phyloP scores from a whole-genome alignment of 75 land plant genomes.

The Sequoiadendron giganteum region DNA sequence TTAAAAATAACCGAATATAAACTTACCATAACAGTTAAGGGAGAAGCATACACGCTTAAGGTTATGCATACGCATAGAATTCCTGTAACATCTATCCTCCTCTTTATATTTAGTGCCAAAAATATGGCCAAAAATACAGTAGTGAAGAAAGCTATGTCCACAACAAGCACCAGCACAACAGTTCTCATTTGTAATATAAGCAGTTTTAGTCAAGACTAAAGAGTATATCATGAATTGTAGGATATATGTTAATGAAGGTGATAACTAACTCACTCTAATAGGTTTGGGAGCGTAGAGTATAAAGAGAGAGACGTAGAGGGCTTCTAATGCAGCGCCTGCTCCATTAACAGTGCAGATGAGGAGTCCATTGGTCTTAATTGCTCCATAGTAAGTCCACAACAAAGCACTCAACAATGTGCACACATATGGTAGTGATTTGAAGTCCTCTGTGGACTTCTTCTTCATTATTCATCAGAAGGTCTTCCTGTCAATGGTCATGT shows the following conservation, averaged over 20 bases:
- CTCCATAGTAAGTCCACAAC: conserved; percentile 65
- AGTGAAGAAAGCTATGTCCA: neutral
- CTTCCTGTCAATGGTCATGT: conserved; percentile 16
- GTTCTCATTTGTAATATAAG: neutral
- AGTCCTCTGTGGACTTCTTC: conserved; percentile 68
- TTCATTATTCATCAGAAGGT: conserved; percentile 57
- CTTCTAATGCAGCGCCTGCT: conserved; percentile 42
- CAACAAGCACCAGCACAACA: neutral
- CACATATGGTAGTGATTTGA: conserved; percentile 54
- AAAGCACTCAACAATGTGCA: conserved; percentile 53
- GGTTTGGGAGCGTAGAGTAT: conserved; percentile 50
- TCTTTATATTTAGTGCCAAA: conserved; percentile 12
- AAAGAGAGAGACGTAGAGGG: conserved; percentile 51
- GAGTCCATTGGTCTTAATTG: conserved; percentile 55
- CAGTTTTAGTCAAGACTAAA: neutral
- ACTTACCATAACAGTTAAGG: conserved; percentile 47
- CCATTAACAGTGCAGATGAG: conserved; percentile 57
- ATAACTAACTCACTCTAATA: conserved; percentile 28
- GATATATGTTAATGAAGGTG: neutral
- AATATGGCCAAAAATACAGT: neutral
- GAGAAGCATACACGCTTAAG: conserved; percentile 45
- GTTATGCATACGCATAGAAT: conserved; percentile 28
- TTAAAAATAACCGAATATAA: neutral
- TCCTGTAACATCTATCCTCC: conserved; percentile 28
- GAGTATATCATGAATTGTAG: neutral